Evolutionary conservation across 78 protist genomes (phyloP).

Genomic region (Anaeramoeba flamelloides): DNA sequence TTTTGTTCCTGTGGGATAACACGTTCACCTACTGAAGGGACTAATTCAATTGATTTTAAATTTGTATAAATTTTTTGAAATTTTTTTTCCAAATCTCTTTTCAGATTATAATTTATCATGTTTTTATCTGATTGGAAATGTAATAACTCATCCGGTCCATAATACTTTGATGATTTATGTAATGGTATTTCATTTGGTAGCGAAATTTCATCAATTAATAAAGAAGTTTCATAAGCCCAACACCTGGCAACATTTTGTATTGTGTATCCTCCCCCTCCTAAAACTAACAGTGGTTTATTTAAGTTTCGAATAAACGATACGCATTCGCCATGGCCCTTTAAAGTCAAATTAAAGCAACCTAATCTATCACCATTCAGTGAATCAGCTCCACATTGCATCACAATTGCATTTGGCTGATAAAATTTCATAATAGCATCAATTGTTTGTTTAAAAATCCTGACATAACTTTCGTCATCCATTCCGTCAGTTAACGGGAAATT

Average conservation of each 20-base stretch:
- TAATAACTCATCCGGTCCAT: background rate
- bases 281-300: conserved; percentile 65
- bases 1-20: background rate
- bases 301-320: conserved; percentile 56
- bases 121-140: background rate
- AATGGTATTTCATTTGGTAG: too few relatives aligned
- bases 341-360: conserved; percentile 85
- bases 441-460: too few relatives aligned
- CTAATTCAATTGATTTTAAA: background rate
- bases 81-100: background rate
- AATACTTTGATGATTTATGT: background rate
- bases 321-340: conserved; percentile 69
- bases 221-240: conserved; percentile 88
- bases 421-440: conserved; percentile 46
- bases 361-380: conserved; percentile 86
- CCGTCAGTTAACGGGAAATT: too few relatives aligned
- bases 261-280: conserved; percentile 99
- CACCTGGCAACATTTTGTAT: conserved; percentile 92
- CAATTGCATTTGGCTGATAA: conserved; percentile 72
- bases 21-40: background rate
- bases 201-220: too few relatives aligned
- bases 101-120: background rate
- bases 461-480: too few relatives aligned
- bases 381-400: conserved; percentile 96
- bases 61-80: background rate